Evolutionary conservation across 768 basidiomycete species (phyloP), one percentile per base, ranked within the genome.

Genomic region (Xanthoconium stramineum): DNA sequence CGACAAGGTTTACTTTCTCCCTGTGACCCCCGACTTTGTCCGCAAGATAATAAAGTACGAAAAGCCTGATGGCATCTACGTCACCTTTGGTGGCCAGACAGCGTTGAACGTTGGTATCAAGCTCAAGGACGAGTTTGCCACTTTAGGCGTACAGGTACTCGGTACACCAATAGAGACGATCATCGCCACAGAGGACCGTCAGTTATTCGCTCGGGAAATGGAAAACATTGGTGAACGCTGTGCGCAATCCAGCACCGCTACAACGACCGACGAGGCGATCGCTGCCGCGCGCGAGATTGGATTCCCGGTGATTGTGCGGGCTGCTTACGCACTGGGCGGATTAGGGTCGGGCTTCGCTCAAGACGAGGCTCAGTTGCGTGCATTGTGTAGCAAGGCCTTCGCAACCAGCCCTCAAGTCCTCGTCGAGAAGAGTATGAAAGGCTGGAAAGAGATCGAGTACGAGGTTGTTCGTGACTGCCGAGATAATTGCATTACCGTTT

Each of bases 401-500:
- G 95, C 96, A 44, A 98, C 94, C 14, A 94, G 92, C 64, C 94
- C 96, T 43, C 97, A 98, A 74, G 95, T 99, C 0, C 80, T 99
- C n/a, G 94, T 99, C 15, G 97, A 99, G 80, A 95, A 86, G 80
- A 94, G 91, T 65, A 98, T 98, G 96, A 98, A 98, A 76, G 96
- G 96, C 3, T 99, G 96, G 96, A 98, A 99, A 76, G 96, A 99
- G 78, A 96, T 99, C 62, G 96, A 99, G 76, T 99, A 99, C 65
- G 96, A 99, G 70, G 96, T 99, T 48, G 96, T 98, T 12, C 82
- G 96, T 56, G 96, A 99, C 74, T 98, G 94, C 76, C 81, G 91
- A 59, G 92, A 98, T 69, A 99, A 99, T 70, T 98, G 96, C 70
- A 98, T 98, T 76, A 96, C 95, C 1, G 96, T 98, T 60, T 99